Base-by-base conservation (phyloP, 805 yeast species). In the Jamesozyma gamospora region DNA sequence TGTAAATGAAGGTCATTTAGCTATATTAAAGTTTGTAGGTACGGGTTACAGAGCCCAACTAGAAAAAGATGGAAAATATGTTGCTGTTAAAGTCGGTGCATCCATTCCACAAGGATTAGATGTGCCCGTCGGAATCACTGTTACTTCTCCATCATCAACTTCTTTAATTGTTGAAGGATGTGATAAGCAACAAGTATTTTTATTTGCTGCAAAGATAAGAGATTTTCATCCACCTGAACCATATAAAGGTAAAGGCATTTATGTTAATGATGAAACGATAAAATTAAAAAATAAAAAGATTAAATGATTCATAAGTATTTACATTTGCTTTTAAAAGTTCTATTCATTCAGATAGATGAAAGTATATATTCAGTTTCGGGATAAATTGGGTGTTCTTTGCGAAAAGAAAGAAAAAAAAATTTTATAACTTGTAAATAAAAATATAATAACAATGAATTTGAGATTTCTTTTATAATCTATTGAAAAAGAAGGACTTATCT, bases 171-270 rank as follows among this genome's bases (percentile, higher is more conserved):
- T 92, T 19, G 94, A 85, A 64, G 97, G 98, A 21, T 66, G 78
- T 33, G 81, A 90, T 63, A 83, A 85, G 63, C 95, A 88, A 62
- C 79, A 80, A 57, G 88, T 92, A 36, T 81, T 77, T 56, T 70
- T 80, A 40, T 86, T 84, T 63, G 98, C 97, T 15, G 95, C 95
- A 13, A 75, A 77, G 41, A 70, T 92, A 48, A 79, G 97, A 62
- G 75, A 75, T 52, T 77, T 77, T 70, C 85, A 84, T 60, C 94
- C 94, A 45, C 99, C 99, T 34, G 99, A 92, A 67, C 96, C 96
- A 30, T 92, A 92, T 64, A 92, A 92, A 67, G 98, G 98, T 59
- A 94, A 94, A 53, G 99, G 99, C 57, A 82, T 92, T 36, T 92
- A 82, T 59, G 81, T 92, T 37, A 83, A 88, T 62, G 82, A 78